Evolutionary conservation across 2,329 filamentous ascomycete species (phyloP).

Genomic region (Pleomassaria siparia): DNA sequence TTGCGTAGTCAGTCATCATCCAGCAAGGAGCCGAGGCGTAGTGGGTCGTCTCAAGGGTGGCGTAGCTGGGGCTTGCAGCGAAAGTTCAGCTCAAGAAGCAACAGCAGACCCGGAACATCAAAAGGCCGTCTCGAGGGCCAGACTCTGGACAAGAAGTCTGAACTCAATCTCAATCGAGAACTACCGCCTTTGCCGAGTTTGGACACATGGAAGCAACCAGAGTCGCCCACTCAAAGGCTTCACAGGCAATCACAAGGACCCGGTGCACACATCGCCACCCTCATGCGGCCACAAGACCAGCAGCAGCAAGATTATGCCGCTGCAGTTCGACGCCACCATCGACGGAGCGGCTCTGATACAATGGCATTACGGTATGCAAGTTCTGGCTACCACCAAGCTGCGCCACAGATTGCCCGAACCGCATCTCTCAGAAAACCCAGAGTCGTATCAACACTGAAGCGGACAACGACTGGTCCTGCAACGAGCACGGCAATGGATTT

Average conservation of each 20-base stretch:
- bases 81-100: constrained; percentile 35
- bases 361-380: constrained; percentile 26
- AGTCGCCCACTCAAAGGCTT: constrained; percentile 15
- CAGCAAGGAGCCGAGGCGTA: constrained; percentile 25
- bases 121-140: constrained; percentile 28
- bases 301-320: constrained; percentile 30
- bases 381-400: constrained; percentile 14
- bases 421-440: constrained; percentile 19
- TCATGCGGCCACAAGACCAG: constrained; percentile 39
- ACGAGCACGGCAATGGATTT: constrained; percentile 16
- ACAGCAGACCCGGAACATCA: constrained; percentile 33
- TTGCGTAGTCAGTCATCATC: constrained; percentile 19
- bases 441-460: not conserved
- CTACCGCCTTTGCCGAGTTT: constrained; percentile 51
- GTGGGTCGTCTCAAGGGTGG: constrained; percentile 37
- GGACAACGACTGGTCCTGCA: not conserved
- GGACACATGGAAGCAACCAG: constrained; percentile 41
- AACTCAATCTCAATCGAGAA: constrained; percentile 50
- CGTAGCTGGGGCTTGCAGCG: constrained; percentile 42
- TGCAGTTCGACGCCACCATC: constrained; percentile 28
- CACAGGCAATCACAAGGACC: constrained; percentile 19
- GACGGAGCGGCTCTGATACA: constrained; percentile 33
- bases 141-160: constrained; percentile 29
- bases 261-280: constrained; percentile 35
- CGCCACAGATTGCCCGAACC: constrained; percentile 12